Conservation (phyloP, 306 rosid species). For the Trichosanthes truncata region DNA sequence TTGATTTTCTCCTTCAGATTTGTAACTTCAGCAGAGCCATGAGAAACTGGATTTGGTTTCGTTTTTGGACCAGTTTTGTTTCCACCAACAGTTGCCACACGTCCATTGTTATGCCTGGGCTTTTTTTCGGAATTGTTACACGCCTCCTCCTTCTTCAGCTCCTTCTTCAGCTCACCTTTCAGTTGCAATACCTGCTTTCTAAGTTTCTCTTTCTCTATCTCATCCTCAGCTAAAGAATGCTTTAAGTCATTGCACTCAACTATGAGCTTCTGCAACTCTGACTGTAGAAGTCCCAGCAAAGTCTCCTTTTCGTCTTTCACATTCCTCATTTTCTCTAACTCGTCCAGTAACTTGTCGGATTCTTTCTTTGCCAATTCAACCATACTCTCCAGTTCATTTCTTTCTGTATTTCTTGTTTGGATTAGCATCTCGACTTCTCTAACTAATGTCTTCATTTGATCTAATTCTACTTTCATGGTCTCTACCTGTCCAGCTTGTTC, state of each 20-base stretch:
- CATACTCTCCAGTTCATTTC: conserved; percentile 41
- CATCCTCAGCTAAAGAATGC: conserved; percentile 44
- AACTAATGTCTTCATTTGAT: conserved; percentile 37
- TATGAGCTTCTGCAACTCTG: conserved; percentile 48
- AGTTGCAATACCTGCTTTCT: conserved; percentile 53
- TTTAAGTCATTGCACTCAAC: conserved; percentile 47
- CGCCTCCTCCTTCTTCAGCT: conserved; percentile 62
- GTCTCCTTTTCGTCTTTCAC: conserved; percentile 50
- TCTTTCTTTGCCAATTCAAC: conserved; percentile 45
- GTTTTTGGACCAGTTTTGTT: conserved; percentile 29
- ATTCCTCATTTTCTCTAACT: conserved; percentile 32
- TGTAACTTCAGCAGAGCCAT: conserved; percentile 46
- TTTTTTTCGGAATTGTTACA: conserved; percentile 43
- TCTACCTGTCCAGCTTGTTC: conserved; percentile 40
- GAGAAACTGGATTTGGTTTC: conserved; percentile 33
- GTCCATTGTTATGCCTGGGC: conserved; percentile 48
- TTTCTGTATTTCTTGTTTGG: conserved; percentile 38
- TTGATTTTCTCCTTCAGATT: conserved; percentile 66
- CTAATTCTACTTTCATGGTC: conserved; percentile 35
- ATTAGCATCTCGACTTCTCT: conserved; percentile 39
- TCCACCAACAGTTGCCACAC: conserved; percentile 31
- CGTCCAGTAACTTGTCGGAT: conserved; percentile 34
- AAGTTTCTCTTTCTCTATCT: conserved; percentile 63
- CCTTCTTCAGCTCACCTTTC: conserved; percentile 60
- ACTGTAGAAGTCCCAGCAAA: conserved; percentile 25